Evolutionary conservation across 2,329 filamentous ascomycete species (phyloP).

Genomic region (Lasiodiplodia theobromae): DNA sequence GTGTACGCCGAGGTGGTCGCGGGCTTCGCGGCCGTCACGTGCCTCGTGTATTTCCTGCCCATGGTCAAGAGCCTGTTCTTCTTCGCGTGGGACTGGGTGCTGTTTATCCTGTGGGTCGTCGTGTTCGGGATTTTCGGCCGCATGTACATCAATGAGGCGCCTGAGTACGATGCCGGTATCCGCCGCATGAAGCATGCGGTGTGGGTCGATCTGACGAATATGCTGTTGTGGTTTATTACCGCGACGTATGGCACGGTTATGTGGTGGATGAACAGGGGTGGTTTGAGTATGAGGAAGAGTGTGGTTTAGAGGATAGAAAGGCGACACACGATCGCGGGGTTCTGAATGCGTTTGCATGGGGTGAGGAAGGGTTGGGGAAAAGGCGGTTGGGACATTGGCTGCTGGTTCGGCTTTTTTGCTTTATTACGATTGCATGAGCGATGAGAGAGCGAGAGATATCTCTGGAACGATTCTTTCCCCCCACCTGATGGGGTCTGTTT

Average conservation of each 20-base stretch:
- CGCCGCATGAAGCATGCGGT: constrained; percentile 85
- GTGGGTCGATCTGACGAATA: constrained; percentile 79
- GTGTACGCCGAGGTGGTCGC: constrained; percentile 75
- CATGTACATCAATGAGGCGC: constrained; percentile 76
- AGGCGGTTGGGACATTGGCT: background rate
- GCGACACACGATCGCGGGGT: too few species aligned
- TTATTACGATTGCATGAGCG: background rate
- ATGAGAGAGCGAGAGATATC: background rate
- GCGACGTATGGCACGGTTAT: constrained; percentile 52
- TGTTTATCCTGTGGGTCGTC: constrained; percentile 73
- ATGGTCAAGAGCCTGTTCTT: constrained; percentile 54
- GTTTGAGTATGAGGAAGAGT: constrained; percentile 6
- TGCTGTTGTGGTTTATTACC: constrained; percentile 77
- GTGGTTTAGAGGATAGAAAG: background rate
- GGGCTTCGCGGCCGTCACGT: constrained; percentile 69
- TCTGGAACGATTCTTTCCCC: background rate
- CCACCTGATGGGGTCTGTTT: background rate
- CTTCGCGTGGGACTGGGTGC: constrained; percentile 69
- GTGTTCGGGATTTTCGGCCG: constrained; percentile 85
- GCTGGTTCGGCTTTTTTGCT: background rate
- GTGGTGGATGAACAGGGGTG: constrained; percentile 16
- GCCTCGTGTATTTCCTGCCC: constrained; percentile 70
- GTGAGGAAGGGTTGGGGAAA: background rate
- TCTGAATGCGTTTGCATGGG: too few species aligned
- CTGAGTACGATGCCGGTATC: constrained; percentile 69